Conservation (phyloP, 192 early-diverging fungal species). For the Backusella tarrabulga region DNA sequence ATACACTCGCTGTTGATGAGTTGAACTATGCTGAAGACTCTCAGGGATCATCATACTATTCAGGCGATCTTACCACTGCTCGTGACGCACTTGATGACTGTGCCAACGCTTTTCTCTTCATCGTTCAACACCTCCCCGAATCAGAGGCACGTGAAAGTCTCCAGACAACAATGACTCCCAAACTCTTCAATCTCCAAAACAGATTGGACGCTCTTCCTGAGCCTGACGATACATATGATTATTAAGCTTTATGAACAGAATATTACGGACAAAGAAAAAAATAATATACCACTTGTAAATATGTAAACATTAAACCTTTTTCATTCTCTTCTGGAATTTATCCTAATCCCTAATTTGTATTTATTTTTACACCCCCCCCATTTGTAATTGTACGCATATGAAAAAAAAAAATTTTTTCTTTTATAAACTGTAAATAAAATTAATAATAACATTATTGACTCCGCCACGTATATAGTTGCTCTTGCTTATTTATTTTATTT, state of each 20-base stretch:
- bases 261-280: background rate
- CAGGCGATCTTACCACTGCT: constrained; percentile 12
- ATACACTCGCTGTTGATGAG: constrained; percentile 13
- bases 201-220: constrained; percentile 9
- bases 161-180: constrained; percentile 8
- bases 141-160: constrained; percentile 13
- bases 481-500: background rate
- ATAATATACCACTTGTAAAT: constrained; percentile 8
- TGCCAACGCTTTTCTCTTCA: background rate
- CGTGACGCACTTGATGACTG: constrained; percentile 16
- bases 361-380: background rate
- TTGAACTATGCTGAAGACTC: constrained; percentile 18
- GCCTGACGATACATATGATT: background rate
- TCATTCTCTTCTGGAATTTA: background rate
- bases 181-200: background rate
- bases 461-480: background rate
- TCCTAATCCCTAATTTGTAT: background rate
- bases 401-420: background rate
- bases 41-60: constrained; percentile 11
- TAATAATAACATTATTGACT: constrained; percentile 1
- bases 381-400: background rate
- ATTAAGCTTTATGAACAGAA: background rate
- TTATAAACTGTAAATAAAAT: constrained; percentile 6
- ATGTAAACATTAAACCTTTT: background rate
- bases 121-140: background rate